Evolutionary conservation across 805 yeast genomes (phyloP).

Genomic region (Ogataea henricii): DNA sequence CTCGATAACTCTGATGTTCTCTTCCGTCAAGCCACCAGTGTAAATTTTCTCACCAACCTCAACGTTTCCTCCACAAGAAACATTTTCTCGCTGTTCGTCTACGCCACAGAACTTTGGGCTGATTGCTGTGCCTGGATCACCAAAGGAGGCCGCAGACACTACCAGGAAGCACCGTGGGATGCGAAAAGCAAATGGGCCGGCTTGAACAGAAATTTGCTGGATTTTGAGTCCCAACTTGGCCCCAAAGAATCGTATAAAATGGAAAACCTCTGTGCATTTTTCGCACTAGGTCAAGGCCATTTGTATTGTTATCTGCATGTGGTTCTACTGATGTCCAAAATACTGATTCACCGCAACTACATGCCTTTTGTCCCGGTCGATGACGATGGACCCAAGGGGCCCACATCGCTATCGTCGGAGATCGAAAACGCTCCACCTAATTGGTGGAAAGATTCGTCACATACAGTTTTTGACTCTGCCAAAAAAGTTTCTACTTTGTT

Average conservation of each 20-base stretch:
- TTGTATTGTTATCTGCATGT: constrained; percentile 17
- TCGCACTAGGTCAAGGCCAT: constrained; percentile 17
- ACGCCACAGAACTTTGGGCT: constrained; percentile 21
- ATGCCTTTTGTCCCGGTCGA: constrained; percentile 22
- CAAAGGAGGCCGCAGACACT: constrained; percentile 9
- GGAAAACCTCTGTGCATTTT: constrained; percentile 15
- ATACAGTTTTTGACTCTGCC: constrained; percentile 14
- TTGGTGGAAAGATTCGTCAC: constrained; percentile 21
- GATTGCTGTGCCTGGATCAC: constrained; percentile 20
- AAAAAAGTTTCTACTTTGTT: constrained; percentile 9
- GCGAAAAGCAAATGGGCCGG: constrained; percentile 14
- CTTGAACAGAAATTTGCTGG: constrained; percentile 8
- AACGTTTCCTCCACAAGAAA: constrained; percentile 11
- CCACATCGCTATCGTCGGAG: constrained; percentile 6
- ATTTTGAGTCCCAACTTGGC: constrained; percentile 17
- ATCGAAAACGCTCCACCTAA: constrained; percentile 15
- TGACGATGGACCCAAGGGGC: constrained; percentile 20
- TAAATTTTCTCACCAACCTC: constrained; percentile 6
- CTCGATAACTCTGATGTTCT: constrained; percentile 17
- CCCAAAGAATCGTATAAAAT: constrained; percentile 12
- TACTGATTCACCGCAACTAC: constrained; percentile 17
- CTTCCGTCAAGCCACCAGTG: constrained; percentile 10
- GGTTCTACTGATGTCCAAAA: constrained; percentile 8
- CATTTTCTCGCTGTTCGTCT: constrained; percentile 14
- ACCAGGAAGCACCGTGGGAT: constrained; percentile 19